These are phyloP conservation scores for Aureobasidium sp. DNA, from an alignment of 2,329 filamentous ascomycete genomes.

Conservation along the genomic window DNA sequence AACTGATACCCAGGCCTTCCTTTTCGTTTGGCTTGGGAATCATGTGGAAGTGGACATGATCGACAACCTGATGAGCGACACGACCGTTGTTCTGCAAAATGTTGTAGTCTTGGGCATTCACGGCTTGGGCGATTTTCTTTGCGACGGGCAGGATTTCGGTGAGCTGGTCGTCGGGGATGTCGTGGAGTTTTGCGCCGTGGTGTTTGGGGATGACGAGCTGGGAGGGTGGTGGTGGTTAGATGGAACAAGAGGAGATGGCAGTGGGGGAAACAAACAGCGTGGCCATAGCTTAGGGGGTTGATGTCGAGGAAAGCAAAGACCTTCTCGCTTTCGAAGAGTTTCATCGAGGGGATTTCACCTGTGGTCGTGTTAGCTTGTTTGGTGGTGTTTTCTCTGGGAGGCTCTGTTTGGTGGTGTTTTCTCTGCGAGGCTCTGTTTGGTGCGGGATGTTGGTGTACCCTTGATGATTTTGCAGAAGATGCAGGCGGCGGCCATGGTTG, in stretches of 20 bases:
- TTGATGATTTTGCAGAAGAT: conserved; percentile 99
- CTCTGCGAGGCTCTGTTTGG: too few species aligned
- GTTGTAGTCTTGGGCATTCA: conserved; percentile 75
- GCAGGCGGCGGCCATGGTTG: conserved; percentile 44
- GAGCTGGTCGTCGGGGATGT: conserved; percentile 86
- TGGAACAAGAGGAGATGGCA: background rate
- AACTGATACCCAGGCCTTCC: conserved; percentile 71
- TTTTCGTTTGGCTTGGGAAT: conserved; percentile 86
- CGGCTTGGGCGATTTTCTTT: conserved; percentile 75
- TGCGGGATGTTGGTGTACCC: conserved; percentile 42
- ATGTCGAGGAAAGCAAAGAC: conserved; percentile 95
- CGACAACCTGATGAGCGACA: conserved; percentile 84
- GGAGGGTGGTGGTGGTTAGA: background rate
- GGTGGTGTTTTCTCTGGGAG: background rate
- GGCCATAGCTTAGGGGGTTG: conserved; percentile 76
- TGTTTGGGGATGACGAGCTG: conserved; percentile 94
- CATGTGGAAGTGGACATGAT: conserved; percentile 96
- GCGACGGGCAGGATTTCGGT: conserved; percentile 75
- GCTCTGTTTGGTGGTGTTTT: too few species aligned
- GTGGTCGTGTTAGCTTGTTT: conserved; percentile 6
- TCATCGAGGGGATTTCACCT: conserved; percentile 96
- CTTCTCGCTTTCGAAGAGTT: conserved; percentile 91
- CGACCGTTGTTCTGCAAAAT: conserved; percentile 92
- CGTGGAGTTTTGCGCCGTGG: conserved; percentile 83
- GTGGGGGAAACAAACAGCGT: conserved; percentile 56